These are phyloP conservation scores for Posidonia oceanica DNA, from an alignment of 116 monocot genomes.

Conservation along the genomic window DNA sequence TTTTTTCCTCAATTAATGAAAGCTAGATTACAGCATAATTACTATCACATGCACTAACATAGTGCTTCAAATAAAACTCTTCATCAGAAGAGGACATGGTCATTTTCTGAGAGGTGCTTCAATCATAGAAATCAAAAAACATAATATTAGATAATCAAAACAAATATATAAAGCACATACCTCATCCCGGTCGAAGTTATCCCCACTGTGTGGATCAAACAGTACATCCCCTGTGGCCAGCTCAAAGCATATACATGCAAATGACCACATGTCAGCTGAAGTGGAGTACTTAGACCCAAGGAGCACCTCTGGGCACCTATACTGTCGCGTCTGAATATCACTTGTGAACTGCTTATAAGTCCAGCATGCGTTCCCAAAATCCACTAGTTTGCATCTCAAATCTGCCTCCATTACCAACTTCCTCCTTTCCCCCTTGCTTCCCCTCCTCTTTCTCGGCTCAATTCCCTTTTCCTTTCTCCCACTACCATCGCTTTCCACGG, in stretches of 20 bases:
- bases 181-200: slow-evolving; percentile 97
- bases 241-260: slow-evolving; percentile 97
- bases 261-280: slow-evolving; percentile 94
- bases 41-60: too few species aligned
- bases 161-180: slow-evolving; percentile 16
- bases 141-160: neutral
- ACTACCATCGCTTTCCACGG: slow-evolving; percentile 17
- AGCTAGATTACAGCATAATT: too few species aligned
- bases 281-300: slow-evolving; percentile 97
- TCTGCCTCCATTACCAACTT: slow-evolving; percentile 71
- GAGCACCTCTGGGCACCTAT: slow-evolving; percentile 89
- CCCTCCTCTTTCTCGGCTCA: slow-evolving; percentile 29
- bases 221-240: slow-evolving; percentile 93
- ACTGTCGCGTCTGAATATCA: slow-evolving; percentile 98
- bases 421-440: slow-evolving; percentile 52
- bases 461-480: slow-evolving; percentile 3
- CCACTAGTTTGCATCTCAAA: slow-evolving; percentile 82
- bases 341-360: slow-evolving; percentile 98
- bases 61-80: too few species aligned
- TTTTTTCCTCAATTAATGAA: too few species aligned
- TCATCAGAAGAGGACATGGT: too few species aligned
- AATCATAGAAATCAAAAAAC: neutral
- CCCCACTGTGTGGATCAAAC: slow-evolving; percentile 96
- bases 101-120: neutral
- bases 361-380: slow-evolving; percentile 99